These are phyloP conservation scores for Zangia roseola DNA, from an alignment of 768 basidiomycete species.

Conservation along the genomic window DNA sequence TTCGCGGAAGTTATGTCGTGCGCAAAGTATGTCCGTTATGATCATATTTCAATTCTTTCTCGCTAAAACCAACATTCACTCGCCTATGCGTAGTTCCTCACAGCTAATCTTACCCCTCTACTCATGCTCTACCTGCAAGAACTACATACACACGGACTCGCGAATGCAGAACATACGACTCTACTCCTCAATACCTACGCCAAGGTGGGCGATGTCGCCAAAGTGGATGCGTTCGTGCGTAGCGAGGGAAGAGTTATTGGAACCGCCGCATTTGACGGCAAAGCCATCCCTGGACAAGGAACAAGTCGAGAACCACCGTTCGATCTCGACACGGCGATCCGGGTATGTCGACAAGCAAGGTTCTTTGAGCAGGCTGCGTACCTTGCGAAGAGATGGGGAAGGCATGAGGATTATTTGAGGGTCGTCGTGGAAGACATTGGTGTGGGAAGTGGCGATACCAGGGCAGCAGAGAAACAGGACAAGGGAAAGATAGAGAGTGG, in stretches of 20 bases:
- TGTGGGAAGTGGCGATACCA: slow-evolving; percentile 7
- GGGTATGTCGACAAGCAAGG: slow-evolving; percentile 94
- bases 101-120: slow-evolving; percentile 93
- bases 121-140: slow-evolving; percentile 96
- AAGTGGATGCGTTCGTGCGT: slow-evolving; percentile 91
- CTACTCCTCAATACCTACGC: slow-evolving; percentile 96
- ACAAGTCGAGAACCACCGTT: slow-evolving; percentile 79
- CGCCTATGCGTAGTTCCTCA: slow-evolving; percentile 68
- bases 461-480: slow-evolving; percentile 13
- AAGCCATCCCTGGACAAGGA: slow-evolving; percentile 32
- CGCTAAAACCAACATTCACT: slow-evolving; percentile 1
- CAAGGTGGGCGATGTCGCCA: slow-evolving; percentile 87
- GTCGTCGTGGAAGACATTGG: slow-evolving; percentile 94
- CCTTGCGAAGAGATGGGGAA: slow-evolving; percentile 85
- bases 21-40: slow-evolving; percentile 77
- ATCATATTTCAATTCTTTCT: not conserved
- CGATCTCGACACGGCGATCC: slow-evolving; percentile 94
- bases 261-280: slow-evolving; percentile 16
- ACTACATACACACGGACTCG: slow-evolving; percentile 83
- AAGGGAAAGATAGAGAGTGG: slow-evolving; percentile 38
- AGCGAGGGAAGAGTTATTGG: slow-evolving; percentile 62
- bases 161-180: slow-evolving; percentile 96
- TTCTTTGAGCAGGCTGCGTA: slow-evolving; percentile 96
- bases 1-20: slow-evolving; percentile 95
- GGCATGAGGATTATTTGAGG: slow-evolving; percentile 90